phyloP scores from a whole-genome alignment of 2,329 filamentous ascomycete species.

The Rhinocladiella mackenziei region DNA sequence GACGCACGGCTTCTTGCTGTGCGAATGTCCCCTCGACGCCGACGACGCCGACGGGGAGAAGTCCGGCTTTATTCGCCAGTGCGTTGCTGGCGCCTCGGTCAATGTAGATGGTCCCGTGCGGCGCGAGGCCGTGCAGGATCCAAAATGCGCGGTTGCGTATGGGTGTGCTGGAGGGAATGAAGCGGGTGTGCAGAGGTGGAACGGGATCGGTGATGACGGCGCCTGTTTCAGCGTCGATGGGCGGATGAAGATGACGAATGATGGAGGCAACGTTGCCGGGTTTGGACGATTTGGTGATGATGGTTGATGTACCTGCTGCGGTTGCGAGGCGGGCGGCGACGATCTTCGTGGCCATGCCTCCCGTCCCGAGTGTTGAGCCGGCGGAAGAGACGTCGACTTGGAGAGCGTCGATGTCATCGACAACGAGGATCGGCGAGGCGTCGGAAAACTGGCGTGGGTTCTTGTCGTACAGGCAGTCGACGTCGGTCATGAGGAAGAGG shows the following conservation, averaged over 20 bases:
- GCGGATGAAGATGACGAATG: slow-evolving; percentile 70
- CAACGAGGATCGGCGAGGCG: slow-evolving; percentile 83
- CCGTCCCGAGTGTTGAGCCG: slow-evolving; percentile 84
- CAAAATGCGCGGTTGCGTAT: slow-evolving; percentile 95
- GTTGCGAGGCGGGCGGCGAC: slow-evolving; percentile 87
- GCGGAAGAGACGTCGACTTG: slow-evolving; percentile 87
- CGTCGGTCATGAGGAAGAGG: slow-evolving; percentile 97
- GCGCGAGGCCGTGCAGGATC: slow-evolving; percentile 86
- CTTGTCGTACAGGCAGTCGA: slow-evolving; percentile 94
- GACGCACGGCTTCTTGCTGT: slow-evolving; percentile 84
- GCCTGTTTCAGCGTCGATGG: slow-evolving; percentile 29
- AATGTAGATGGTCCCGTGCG: slow-evolving; percentile 88
- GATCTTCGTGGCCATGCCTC: slow-evolving; percentile 97
- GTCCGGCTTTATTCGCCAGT: slow-evolving; percentile 74
- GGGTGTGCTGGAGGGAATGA: slow-evolving; percentile 76
- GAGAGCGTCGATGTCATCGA: slow-evolving; percentile 79
- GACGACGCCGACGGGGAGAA: slow-evolving; percentile 86
- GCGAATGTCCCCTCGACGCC: slow-evolving; percentile 84
- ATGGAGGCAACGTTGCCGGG: slow-evolving; percentile 89
- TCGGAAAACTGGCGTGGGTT: slow-evolving; percentile 84
- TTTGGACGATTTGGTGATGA: slow-evolving; percentile 91
- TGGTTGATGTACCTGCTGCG: slow-evolving; percentile 88
- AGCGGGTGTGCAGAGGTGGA: slow-evolving; percentile 81
- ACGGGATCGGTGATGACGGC: slow-evolving; percentile 27
- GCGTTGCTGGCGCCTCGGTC: slow-evolving; percentile 84